phyloP scores from a whole-genome alignment of 108 stramenopile genomes.

The Cyclotella distinguenda region DNA sequence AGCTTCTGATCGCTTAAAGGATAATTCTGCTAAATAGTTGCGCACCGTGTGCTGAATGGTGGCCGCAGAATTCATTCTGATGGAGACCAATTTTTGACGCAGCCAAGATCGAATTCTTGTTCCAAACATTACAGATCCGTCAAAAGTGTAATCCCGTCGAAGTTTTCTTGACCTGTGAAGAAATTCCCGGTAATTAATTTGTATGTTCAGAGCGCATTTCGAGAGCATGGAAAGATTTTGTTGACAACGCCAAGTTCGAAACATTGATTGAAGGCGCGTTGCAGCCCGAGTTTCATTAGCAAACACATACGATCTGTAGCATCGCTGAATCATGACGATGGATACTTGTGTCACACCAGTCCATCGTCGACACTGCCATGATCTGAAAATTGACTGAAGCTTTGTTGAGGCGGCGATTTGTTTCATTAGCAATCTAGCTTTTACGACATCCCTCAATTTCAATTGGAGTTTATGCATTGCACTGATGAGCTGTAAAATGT shows the following conservation, averaged over 20 bases:
- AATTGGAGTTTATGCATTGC: background rate
- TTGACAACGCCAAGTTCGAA: conserved; percentile 12
- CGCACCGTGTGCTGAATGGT: conserved; percentile 4
- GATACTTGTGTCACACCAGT: background rate
- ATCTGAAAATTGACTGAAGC: conserved; percentile 10
- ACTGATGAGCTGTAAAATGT: background rate
- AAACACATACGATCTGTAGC: background rate
- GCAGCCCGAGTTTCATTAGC: background rate
- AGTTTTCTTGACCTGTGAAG: conserved; percentile 5
- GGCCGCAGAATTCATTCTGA: too few relatives aligned
- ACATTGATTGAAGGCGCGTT: conserved; percentile 3
- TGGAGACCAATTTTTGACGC: background rate
- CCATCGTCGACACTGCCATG: conserved; percentile 6
- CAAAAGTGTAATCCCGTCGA: too few relatives aligned
- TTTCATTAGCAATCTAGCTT: background rate
- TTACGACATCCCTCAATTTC: background rate
- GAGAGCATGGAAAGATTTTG: background rate
- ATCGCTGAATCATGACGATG: background rate
- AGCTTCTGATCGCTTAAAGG: conserved; percentile 3
- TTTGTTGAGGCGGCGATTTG: conserved; percentile 1
- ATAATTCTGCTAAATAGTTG: background rate
- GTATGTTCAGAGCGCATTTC: background rate
- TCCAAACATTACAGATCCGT: conserved; percentile 4
- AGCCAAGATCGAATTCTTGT: conserved; percentile 2
- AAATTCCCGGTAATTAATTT: background rate